Percentiles rank a stretch among this genome's conserved stretches.
phyloP scores from a whole-genome alignment of 1,139 yeast species.

The Taphrina populina region DNA sequence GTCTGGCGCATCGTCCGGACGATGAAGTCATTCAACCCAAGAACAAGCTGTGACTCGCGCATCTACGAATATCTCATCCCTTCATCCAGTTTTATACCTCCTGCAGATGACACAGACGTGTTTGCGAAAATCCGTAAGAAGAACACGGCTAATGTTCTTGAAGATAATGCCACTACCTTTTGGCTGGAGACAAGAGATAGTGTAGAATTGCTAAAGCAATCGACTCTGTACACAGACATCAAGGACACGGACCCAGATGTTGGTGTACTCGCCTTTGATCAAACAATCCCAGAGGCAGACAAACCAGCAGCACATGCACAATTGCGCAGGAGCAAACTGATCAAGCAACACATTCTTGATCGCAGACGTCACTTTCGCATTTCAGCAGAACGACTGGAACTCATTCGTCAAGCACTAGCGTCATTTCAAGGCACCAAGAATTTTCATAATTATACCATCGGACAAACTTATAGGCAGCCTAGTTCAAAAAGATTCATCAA shows the following conservation, averaged over 20 bases:
- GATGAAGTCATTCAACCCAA: constrained; percentile 87
- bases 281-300: constrained; percentile 8
- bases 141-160: neutral
- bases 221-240: constrained; percentile 3
- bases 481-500: constrained; percentile 83
- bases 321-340: constrained; percentile 44
- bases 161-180: constrained; percentile 15
- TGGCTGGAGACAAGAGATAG: constrained; percentile 8
- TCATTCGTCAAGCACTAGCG: constrained; percentile 66
- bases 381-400: constrained; percentile 58
- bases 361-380: constrained; percentile 64
- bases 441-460: constrained; percentile 91
- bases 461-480: constrained; percentile 82
- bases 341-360: constrained; percentile 44
- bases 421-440: constrained; percentile 85
- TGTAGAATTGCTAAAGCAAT: neutral
- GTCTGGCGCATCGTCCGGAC: constrained; percentile 92
- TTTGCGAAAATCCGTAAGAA: constrained; percentile 49
- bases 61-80: constrained; percentile 92
- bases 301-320: constrained; percentile 26
- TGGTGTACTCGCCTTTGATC: constrained; percentile 20
- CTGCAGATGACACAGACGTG: constrained; percentile 72
- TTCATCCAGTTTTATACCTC: constrained; percentile 82
- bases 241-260: constrained; percentile 11
- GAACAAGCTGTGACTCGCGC: constrained; percentile 92